Percentiles rank a stretch among this genome's conserved stretches.
Evolutionary conservation across 495 filamentous ascomycete species (phyloP).

Genomic region (Aspergillus biplanus): DNA sequence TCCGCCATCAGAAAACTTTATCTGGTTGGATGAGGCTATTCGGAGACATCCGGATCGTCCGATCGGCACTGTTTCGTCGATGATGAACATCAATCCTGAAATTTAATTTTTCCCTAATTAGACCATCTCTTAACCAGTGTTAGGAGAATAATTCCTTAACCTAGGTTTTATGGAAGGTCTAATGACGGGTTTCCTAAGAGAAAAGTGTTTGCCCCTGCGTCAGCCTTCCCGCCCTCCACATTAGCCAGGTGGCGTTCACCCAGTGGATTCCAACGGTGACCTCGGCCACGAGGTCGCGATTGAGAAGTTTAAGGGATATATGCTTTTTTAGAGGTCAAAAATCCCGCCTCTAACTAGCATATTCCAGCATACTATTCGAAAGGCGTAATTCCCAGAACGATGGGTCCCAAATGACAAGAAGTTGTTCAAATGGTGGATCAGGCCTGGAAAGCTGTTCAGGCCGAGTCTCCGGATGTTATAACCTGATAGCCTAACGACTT

Average conservation of each 20-base stretch:
- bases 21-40: background rate
- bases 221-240: background rate
- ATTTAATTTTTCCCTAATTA: background rate
- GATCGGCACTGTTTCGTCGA: constrained; percentile 12
- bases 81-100: background rate
- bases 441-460: too few relatives aligned
- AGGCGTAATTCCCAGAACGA: too few relatives aligned
- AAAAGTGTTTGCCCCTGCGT: background rate
- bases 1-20: background rate
- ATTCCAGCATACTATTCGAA: background rate
- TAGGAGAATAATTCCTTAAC: background rate
- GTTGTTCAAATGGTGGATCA: too few relatives aligned
- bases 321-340: background rate
- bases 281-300: background rate
- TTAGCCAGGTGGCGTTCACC: background rate
- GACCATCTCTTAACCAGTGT: background rate
- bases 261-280: background rate
- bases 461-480: too few relatives aligned
- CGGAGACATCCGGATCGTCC: constrained; percentile 17
- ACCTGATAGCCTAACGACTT: too few relatives aligned
- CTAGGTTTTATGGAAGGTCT: background rate
- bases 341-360: background rate
- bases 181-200: background rate
- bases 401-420: too few relatives aligned
- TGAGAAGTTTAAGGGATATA: background rate